A percentile compares a stretch with the other conserved stretches of the same genome.
Conservation (phyloP, 345 rosid genomes). For the Moringa oleifera region DNA sequence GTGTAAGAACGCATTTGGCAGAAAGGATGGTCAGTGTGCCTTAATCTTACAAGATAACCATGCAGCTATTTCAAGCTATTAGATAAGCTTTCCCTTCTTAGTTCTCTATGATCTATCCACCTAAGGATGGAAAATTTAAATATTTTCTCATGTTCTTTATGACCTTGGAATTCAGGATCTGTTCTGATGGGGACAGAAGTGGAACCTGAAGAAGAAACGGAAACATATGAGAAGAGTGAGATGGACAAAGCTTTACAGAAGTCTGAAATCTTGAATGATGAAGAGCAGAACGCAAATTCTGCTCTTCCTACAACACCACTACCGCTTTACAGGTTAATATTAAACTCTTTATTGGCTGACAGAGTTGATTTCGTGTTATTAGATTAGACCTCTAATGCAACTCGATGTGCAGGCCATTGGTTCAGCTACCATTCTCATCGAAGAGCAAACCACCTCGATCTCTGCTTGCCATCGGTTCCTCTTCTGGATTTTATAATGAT, state of each 20-base stretch:
- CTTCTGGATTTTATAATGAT: conserved; percentile 23
- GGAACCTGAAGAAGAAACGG: conserved; percentile 54
- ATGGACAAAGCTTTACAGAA: conserved; percentile 33
- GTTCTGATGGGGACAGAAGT: conserved; percentile 42
- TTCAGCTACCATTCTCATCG: conserved; percentile 64
- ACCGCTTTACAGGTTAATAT: conserved; percentile 57
- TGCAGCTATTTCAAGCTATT: neutral
- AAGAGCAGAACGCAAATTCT: conserved; percentile 53
- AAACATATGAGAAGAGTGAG: conserved; percentile 34
- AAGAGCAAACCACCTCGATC: conserved; percentile 65
- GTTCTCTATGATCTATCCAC: neutral
- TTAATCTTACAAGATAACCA: neutral
- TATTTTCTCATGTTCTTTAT: neutral
- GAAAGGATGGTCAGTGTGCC: conserved; percentile 71
- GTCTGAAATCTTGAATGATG: conserved; percentile 36
- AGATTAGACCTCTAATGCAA: conserved; percentile 7
- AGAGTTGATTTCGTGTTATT: neutral
- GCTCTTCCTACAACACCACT: conserved; percentile 69
- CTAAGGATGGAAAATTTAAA: no score
- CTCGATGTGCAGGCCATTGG: conserved; percentile 43
- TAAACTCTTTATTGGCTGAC: neutral
- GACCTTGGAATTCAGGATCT: conserved; percentile 40
- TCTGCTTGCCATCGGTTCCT: conserved; percentile 42
- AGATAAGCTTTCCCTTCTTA: neutral
- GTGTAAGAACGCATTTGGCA: conserved; percentile 89